Evolutionary conservation across 2,329 filamentous ascomycete genomes (phyloP).

Genomic region (Ophidiomyces ophidiicola): DNA sequence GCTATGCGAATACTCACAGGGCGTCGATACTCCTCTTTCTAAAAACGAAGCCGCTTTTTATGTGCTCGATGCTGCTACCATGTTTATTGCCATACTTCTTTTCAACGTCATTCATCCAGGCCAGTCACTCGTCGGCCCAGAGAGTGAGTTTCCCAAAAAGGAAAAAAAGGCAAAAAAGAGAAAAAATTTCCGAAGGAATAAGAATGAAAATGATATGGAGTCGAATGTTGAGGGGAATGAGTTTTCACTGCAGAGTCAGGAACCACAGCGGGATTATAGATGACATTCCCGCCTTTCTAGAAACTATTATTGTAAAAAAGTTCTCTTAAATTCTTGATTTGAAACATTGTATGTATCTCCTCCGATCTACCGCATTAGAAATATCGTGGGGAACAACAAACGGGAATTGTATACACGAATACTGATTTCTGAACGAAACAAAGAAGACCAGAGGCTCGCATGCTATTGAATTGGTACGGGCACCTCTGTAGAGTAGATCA

Average conservation of each 20-base stretch:
- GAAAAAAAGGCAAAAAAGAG: conserved; percentile 12
- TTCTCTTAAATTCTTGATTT: no score
- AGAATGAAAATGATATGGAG: background rate
- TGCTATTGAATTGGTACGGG: no score
- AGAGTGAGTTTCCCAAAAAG: conserved; percentile 22
- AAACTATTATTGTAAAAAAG: no score
- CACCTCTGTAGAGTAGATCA: no score
- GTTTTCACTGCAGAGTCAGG: background rate
- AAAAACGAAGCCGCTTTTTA: conserved; percentile 30
- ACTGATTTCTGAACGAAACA: no score
- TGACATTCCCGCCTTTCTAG: no score
- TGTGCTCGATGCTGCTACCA: conserved; percentile 30
- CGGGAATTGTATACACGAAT: no score
- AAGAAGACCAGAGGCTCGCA: no score
- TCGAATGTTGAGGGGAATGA: background rate
- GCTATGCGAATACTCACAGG: conserved; percentile 47
- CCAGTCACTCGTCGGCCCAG: conserved; percentile 21
- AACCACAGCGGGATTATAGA: no score
- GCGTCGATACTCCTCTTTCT: conserved; percentile 33
- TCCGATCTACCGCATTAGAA: no score
- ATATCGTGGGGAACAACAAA: no score
- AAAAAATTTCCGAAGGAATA: background rate
- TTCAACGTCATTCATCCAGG: conserved; percentile 32
- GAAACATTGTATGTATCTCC: no score
- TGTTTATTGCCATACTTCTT: conserved; percentile 27